phyloP scores from a whole-genome alignment of 2,329 filamentous ascomycete genomes.

The Ophiocordyceps camponoti-floridani region DNA sequence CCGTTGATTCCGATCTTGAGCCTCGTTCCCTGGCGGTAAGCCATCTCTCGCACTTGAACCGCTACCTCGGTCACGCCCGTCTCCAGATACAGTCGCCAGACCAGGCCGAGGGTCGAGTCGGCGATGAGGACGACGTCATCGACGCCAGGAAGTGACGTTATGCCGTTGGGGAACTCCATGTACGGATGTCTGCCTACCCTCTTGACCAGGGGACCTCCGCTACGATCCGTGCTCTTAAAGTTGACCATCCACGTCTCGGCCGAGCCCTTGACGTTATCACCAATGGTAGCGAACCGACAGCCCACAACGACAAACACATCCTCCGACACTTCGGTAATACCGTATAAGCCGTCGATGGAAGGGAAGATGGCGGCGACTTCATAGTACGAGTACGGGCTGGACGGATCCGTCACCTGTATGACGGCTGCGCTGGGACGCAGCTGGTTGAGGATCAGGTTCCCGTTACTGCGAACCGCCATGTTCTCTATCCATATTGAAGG shows the following conservation, averaged over 20 bases:
- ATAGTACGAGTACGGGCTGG: not conserved
- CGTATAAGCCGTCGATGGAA: constrained; percentile 1
- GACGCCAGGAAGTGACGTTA: not conserved
- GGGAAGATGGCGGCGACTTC: not conserved
- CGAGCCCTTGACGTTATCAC: not conserved
- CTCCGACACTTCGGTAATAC: constrained; percentile 1
- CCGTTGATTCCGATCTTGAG: constrained; percentile 1
- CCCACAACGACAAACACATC: constrained; percentile 2
- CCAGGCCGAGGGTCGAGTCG: not conserved
- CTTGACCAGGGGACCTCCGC: not conserved
- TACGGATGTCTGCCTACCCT: not conserved
- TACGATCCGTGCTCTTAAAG: not conserved
- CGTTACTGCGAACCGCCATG: constrained; percentile 2
- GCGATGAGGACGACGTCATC: not conserved
- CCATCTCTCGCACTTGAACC: not conserved
- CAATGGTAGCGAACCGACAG: not conserved
- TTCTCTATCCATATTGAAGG: constrained; percentile 1
- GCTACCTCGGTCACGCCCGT: not conserved
- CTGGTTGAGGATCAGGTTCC: constrained; percentile 2
- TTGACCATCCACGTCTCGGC: not conserved
- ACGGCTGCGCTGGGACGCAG: constrained; percentile 1
- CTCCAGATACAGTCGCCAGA: not conserved
- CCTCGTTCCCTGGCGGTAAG: not conserved
- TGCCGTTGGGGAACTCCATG: not conserved
- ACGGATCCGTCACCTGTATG: not conserved